Evolutionary conservation across 2,329 filamentous ascomycete species (phyloP).

Genomic region (Pseudomassariella vexata): DNA sequence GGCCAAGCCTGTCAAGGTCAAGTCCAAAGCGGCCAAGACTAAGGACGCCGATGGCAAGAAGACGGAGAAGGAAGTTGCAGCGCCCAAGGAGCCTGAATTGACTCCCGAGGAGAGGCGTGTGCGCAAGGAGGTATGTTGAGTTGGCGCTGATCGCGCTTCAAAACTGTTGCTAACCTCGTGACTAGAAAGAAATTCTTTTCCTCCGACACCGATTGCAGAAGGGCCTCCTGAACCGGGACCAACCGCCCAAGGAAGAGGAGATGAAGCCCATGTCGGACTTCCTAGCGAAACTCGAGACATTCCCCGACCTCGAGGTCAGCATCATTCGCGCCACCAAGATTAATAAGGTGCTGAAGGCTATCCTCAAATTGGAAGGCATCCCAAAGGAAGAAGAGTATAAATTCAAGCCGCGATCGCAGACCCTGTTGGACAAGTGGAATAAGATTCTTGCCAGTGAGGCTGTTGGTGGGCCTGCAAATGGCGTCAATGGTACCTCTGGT

Average conservation of each 20-base stretch:
- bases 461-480: slow-evolving; percentile 32
- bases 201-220: slow-evolving; percentile 93
- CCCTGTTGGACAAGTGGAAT: slow-evolving; percentile 84
- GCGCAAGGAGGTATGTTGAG: slow-evolving; percentile 50
- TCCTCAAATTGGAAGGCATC: slow-evolving; percentile 80
- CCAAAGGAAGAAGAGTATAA: slow-evolving; percentile 83
- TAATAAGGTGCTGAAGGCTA: slow-evolving; percentile 95
- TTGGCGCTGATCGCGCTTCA: neutral
- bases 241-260: slow-evolving; percentile 78
- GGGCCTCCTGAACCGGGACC: slow-evolving; percentile 79
- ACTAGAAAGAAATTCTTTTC: slow-evolving; percentile 75
- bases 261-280: slow-evolving; percentile 75
- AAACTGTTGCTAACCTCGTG: slow-evolving; percentile 24
- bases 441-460: slow-evolving; percentile 64
- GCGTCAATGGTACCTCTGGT: slow-evolving; percentile 40
- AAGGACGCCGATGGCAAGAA: slow-evolving; percentile 45
- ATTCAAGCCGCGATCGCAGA: slow-evolving; percentile 79
- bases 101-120: slow-evolving; percentile 50
- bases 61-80: slow-evolving; percentile 37
- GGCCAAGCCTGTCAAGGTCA: slow-evolving; percentile 50
- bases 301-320: slow-evolving; percentile 73
- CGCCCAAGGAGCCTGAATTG: slow-evolving; percentile 51
- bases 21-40: slow-evolving; percentile 47
- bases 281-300: slow-evolving; percentile 73
- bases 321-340: slow-evolving; percentile 94